Conservation (phyloP, 768 basidiomycete species). For the Tulasnella sp. region DNA sequence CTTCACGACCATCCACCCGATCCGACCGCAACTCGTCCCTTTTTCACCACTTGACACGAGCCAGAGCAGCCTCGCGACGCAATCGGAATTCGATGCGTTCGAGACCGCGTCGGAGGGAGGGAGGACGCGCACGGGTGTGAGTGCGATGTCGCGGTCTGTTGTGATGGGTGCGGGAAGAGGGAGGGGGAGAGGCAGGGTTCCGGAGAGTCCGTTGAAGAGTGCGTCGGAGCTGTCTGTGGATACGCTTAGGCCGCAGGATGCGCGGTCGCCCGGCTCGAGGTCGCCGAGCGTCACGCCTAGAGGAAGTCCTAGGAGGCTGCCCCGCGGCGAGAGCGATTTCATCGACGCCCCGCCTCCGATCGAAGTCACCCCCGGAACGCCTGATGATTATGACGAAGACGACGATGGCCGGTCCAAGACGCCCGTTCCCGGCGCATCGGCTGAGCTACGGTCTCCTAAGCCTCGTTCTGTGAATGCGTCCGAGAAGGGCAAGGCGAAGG, state of each 20-base stretch:
- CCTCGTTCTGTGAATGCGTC: not conserved
- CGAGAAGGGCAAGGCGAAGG: not conserved
- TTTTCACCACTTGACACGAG: not conserved
- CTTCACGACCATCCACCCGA: not conserved
- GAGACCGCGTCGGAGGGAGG: not conserved
- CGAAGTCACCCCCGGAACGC: not conserved
- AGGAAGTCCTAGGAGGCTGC: not conserved
- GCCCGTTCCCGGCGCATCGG: not conserved
- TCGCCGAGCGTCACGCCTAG: not conserved
- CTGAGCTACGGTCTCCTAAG: not conserved
- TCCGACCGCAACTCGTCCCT: not conserved
- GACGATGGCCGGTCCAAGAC: not conserved
- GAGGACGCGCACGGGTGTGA: not conserved
- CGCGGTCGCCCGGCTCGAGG: not conserved
- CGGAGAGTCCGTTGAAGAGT: not conserved
- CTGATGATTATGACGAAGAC: not conserved
- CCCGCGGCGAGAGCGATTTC: not conserved
- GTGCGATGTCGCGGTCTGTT: not conserved
- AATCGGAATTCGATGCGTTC: not conserved
- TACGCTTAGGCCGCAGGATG: not conserved
- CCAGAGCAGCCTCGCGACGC: not conserved
- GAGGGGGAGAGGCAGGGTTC: not conserved
- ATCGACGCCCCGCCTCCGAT: not conserved
- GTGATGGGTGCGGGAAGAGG: not conserved
- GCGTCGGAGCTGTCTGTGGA: not conserved